phyloP scores from a whole-genome alignment of 169 alveolate species.

The Cryptosporidium canis region DNA sequence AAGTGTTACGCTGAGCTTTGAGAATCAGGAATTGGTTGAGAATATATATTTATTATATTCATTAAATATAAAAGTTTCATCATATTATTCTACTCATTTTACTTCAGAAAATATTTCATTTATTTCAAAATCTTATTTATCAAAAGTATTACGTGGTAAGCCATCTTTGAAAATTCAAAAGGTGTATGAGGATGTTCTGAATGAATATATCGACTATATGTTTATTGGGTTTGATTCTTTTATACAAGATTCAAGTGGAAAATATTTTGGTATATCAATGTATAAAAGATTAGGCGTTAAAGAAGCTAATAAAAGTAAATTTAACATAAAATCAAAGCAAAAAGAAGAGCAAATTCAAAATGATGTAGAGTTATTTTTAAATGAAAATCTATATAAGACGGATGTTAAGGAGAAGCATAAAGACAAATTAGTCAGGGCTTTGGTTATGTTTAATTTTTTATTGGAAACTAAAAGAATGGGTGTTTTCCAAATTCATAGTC shows the following conservation, averaged over 20 bases:
- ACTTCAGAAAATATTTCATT: slow-evolving; percentile 20
- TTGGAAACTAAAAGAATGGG: slow-evolving; percentile 40
- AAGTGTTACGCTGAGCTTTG: not conserved
- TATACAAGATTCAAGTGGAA: not conserved
- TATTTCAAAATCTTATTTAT: not conserved
- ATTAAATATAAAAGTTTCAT: slow-evolving; percentile 13
- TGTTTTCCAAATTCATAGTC: slow-evolving; percentile 16
- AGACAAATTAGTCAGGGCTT: not conserved
- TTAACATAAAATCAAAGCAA: not conserved
- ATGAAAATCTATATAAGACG: not conserved
- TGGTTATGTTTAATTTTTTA: slow-evolving; percentile 40
- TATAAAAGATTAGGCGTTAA: not conserved
- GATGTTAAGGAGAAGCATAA: not conserved
- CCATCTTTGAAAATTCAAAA: slow-evolving; percentile 27
- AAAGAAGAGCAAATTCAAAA: not conserved
- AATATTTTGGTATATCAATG: not conserved
- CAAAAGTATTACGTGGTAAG: slow-evolving; percentile 41
- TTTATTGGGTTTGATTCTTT: not conserved
- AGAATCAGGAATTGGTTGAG: not conserved
- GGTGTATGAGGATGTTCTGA: slow-evolving; percentile 25
- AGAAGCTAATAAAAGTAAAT: not conserved
- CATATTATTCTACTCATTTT: slow-evolving; percentile 36
- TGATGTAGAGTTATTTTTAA: not conserved
- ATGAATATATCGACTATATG: slow-evolving; percentile 33
- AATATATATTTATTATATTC: slow-evolving; percentile 31